Percentiles rank a stretch among this genome's conserved stretches.
These are phyloP conservation scores for Cardamine chenopodiifolia DNA, from an alignment of 345 rosid species.

Conservation along the genomic window DNA sequence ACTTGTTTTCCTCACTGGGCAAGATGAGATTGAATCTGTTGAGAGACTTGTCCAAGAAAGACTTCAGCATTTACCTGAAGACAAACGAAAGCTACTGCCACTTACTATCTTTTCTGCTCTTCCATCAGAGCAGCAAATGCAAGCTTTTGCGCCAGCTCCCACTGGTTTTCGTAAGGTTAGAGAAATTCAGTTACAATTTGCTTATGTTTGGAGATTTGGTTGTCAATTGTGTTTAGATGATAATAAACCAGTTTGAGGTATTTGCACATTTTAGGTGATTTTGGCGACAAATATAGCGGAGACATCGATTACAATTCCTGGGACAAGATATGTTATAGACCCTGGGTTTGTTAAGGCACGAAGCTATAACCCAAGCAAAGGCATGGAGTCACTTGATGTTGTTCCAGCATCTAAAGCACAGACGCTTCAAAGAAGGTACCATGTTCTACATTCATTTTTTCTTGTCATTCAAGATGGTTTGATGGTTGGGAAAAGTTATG, in stretches of 20 bases:
- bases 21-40: constrained; percentile 93
- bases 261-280: constrained; percentile 56
- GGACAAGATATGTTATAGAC: constrained; percentile 90
- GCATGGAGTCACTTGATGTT: constrained; percentile 77
- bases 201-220: not conserved
- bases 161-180: constrained; percentile 79
- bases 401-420: constrained; percentile 91
- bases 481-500: constrained; percentile 25
- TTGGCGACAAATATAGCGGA: constrained; percentile 97
- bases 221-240: not conserved
- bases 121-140: constrained; percentile 90
- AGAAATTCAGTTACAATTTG: not conserved
- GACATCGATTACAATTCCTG: constrained; percentile 94
- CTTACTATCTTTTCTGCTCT: constrained; percentile 82
- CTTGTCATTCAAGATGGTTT: not conserved
- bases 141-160: constrained; percentile 69
- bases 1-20: constrained; percentile 92
- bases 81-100: constrained; percentile 53
- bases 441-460: constrained; percentile 13
- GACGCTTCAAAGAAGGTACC: constrained; percentile 87
- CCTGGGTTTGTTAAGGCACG: constrained; percentile 93
- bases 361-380: constrained; percentile 75
- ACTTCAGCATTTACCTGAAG: constrained; percentile 67
- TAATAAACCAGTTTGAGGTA: constrained; percentile 12
- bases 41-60: constrained; percentile 71